These are phyloP conservation scores for Poteriospumella lacustris DNA, from an alignment of 108 stramenopile genomes.

Conservation along the genomic window DNA sequence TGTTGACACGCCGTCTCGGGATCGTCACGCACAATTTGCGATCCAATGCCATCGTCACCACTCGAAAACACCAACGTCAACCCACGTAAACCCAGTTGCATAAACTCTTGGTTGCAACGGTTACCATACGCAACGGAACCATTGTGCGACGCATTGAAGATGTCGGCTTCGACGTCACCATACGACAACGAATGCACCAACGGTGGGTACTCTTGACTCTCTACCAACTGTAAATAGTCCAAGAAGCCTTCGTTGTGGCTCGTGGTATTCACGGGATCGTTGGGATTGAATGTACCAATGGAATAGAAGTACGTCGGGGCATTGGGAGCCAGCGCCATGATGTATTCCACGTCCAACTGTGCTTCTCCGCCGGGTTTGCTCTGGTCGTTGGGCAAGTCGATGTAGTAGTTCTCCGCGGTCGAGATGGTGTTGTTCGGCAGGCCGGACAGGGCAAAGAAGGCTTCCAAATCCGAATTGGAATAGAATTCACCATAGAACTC, in stretches of 20 bases:
- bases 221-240: neutral
- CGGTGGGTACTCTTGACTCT: neutral
- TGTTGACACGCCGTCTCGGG: neutral
- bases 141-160: neutral
- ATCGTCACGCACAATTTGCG: neutral
- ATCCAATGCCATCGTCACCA: conserved; percentile 36
- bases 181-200: neutral
- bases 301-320: neutral
- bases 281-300: neutral
- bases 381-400: neutral
- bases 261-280: neutral
- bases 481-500: neutral
- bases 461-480: neutral
- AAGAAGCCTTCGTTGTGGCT: neutral
- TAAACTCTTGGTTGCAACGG: conserved; percentile 26
- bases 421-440: neutral
- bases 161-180: neutral
- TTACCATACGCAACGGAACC: conserved; percentile 3
- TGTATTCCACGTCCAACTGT: neutral
- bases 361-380: neutral
- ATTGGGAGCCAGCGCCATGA: neutral
- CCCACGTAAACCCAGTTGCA: conserved; percentile 26
- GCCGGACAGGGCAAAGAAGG: neutral
- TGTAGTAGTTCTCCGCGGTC: neutral
- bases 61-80: conserved; percentile 29